Percentiles rank a stretch among this genome's conserved stretches.
phyloP scores from a whole-genome alignment of 805 yeast genomes.

The Groenewaldozyma salmanticensis region DNA sequence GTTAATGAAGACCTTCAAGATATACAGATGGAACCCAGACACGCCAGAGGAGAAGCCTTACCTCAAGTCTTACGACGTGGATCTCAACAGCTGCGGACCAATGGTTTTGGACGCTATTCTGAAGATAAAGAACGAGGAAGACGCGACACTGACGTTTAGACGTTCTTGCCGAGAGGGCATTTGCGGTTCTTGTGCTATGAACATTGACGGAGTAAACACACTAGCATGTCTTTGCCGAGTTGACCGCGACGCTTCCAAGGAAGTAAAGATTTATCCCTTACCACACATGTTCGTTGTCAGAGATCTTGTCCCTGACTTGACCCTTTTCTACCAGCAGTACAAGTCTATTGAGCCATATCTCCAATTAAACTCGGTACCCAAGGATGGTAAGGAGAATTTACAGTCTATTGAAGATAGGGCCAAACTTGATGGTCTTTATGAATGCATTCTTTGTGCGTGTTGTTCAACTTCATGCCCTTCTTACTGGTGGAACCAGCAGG shows the following conservation, averaged over 20 bases:
- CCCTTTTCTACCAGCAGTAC: slow-evolving; percentile 96
- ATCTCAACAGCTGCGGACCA: slow-evolving; percentile 90
- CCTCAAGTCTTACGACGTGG: slow-evolving; percentile 73
- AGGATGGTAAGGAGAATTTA: slow-evolving; percentile 85
- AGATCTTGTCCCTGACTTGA: slow-evolving; percentile 95
- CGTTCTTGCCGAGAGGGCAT: slow-evolving; percentile 99
- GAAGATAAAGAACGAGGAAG: slow-evolving; percentile 95
- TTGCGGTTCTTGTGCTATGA: slow-evolving; percentile 99
- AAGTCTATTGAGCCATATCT: slow-evolving; percentile 95
- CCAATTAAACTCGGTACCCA: slow-evolving; percentile 72
- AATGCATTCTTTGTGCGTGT: slow-evolving; percentile 97
- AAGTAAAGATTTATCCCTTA: slow-evolving; percentile 83
- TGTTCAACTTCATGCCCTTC: slow-evolving; percentile 99
- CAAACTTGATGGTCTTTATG: slow-evolving; percentile 93
- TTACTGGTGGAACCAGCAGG: slow-evolving; percentile 99
- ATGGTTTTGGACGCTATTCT: slow-evolving; percentile 94
- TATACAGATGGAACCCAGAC: slow-evolving; percentile 98
- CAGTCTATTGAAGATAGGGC: slow-evolving; percentile 89
- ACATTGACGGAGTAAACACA: slow-evolving; percentile 95
- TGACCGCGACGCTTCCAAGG: slow-evolving; percentile 66
- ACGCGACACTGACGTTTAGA: slow-evolving; percentile 89
- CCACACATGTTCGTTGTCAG: slow-evolving; percentile 98
- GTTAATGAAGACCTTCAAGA: slow-evolving; percentile 72
- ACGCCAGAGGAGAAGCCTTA: slow-evolving; percentile 86
- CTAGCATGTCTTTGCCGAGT: slow-evolving; percentile 94